Base-by-base conservation (phyloP, 805 yeast species). In the Barnettozyma pratensis region DNA sequence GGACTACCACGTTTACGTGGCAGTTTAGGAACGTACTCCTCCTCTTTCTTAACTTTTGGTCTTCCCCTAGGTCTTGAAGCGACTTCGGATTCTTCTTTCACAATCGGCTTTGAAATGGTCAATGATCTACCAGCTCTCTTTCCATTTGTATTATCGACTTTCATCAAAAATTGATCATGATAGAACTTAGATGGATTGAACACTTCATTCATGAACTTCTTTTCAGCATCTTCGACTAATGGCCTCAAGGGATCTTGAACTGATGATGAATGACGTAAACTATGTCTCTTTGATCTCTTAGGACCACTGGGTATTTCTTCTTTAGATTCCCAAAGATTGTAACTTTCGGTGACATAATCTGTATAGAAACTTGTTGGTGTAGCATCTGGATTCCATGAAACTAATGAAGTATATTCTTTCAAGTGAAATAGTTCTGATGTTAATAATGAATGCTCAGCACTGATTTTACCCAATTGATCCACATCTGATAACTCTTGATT, bases 381-480 rank as follows among this genome's bases (percentile, higher is more conserved):
- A 1, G 71, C 69, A 12, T 62, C 57, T 0, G 90, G 90, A 53
- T 83, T 76, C 76, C 82, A 85, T 19, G 77, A 79, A 0, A 74
- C 77, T 39, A 84, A 61, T 0, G 87, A 80, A 25, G 80, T 78
- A 59, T 75, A 85, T 54, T 81, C 79, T 48, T 73, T 67, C 29
- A 85, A 64, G 59, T 85, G 88, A 56, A 79, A 84, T 19, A 85
- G 65, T 58, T 85, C 90, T 52, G 80, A 79, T 0, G 79, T 69
- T 28, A 77, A 62, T 5, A 76, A 45, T 44, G 76, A 77, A 60
- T 77, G 79, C 37, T 72, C 66, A 12, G 74, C 63, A 36, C 74
- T 62, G 47, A 80, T 52, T 6, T 73, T 68, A 1, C 77, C 75
- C 49, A 80, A 54, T 40, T 63, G 64, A 27, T 70, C 65, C 43